Base-by-base conservation (phyloP, 176 grass and related monocot genomes). In the Carex myosuroides region DNA sequence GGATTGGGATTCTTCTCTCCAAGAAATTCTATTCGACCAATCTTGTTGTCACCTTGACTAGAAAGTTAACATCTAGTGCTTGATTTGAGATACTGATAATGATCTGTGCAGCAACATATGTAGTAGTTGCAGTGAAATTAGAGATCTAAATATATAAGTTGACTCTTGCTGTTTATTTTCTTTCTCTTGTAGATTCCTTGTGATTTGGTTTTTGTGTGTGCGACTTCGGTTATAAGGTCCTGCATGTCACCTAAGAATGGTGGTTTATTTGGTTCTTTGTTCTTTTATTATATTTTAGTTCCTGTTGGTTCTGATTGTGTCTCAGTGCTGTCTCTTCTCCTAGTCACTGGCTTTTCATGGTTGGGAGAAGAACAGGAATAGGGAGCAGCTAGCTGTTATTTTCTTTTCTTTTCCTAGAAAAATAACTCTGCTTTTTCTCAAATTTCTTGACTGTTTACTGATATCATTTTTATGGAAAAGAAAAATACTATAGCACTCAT, bases 171-270 rank as follows among this genome's bases (percentile, higher is more conserved):
- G 3, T 39, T 62, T 81, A 37, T 60, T 62, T 81, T 61, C 17
- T 81, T 44, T 44, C 16, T 62, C 37, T 81, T 81, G 79, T 81
- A 81, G 79, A 81, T 81, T 81, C 33, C 13, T 33, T 58, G 57
- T 81, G 79, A 81, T 81, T 63, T 81, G 72, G 55, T 63, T 81
- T 59, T 81, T 81, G 17, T 81, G 20, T 61, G 79, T 81, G 55
- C 56, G 32, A 81, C 79, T 63, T 81, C 39, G 1, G 79, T 81
- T 81, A 42, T 81, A 5, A 24, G 57, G 33, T 81, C 57, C 79
- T 81, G 55, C 79, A 39, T 81, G 62, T 81, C 56, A 81, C 79
- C 18, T 63, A 81, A 61, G 30, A 63, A 62, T 54, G 57, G 57
- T 81, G 79, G 57, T 63, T 81, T 46, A n/a, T 81, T 41, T 81